Evolutionary conservation across 2,329 filamentous ascomycete species (phyloP).

Genomic region (Epichloe amarillans): DNA sequence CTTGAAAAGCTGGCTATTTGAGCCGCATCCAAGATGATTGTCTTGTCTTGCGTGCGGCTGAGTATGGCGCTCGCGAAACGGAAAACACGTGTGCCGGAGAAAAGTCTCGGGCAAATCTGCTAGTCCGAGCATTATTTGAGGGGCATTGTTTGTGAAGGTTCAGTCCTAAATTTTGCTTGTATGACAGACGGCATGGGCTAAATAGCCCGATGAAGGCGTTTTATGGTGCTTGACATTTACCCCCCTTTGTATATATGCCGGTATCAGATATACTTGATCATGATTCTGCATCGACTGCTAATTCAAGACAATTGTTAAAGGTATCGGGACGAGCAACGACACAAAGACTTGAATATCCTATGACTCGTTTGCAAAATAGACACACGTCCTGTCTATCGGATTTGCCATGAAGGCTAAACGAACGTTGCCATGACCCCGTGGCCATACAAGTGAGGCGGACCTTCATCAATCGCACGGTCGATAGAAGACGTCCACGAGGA

Average conservation of each 20-base stretch:
- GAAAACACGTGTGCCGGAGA: not conserved
- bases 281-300: no score
- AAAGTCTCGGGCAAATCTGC: not conserved
- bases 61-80: not conserved
- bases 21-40: slow-evolving; percentile 10
- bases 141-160: no score
- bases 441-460: not conserved
- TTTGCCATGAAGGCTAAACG: no score
- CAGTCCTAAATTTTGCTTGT: not conserved
- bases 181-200: not conserved
- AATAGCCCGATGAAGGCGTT: not conserved
- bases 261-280: not conserved
- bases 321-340: no score
- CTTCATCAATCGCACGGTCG: no score
- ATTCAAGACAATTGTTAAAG: no score
- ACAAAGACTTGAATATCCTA: no score
- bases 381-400: no score
- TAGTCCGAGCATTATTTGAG: no score
- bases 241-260: not conserved
- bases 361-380: no score
- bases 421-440: not conserved
- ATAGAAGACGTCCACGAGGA: no score
- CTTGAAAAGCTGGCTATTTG: slow-evolving; percentile 64
- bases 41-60: not conserved
- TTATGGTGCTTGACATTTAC: not conserved